Percentiles rank a stretch among this genome's conserved stretches.
Conservation (phyloP, 352 stramenopile genomes). For the Peronospora destructor region DNA sequence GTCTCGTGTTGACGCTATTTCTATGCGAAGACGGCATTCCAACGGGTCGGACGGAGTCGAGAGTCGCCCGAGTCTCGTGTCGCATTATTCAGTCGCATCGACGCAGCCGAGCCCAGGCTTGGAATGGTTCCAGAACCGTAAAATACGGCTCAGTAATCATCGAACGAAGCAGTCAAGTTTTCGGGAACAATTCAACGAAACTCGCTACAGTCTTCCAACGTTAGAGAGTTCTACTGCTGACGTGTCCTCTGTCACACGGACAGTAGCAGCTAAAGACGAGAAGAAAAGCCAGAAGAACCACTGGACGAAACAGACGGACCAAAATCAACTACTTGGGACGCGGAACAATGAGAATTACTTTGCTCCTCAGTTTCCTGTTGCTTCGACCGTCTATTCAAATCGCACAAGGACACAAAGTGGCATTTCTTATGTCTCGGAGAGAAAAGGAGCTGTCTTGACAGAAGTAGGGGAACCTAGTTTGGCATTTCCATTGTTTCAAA, state of each 20-base stretch:
- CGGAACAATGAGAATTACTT: conserved; percentile 29
- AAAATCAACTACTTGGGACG: background rate
- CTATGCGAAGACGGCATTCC: conserved; percentile 34
- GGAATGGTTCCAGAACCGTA: conserved; percentile 12
- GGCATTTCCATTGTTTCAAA: conserved; percentile 34
- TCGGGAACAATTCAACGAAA: conserved; percentile 45
- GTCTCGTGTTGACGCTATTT: conserved; percentile 46
- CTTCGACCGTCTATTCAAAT: conserved; percentile 19
- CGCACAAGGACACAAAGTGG: conserved; percentile 17
- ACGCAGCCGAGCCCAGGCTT: conserved; percentile 15
- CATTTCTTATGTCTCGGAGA: conserved; percentile 25
- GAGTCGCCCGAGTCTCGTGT: conserved; percentile 34
- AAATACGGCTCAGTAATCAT: too few species aligned
- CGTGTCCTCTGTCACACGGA: too few species aligned
- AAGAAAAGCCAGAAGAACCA: conserved; percentile 1
- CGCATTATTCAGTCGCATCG: conserved; percentile 34
- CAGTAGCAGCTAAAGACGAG: conserved; percentile 7
- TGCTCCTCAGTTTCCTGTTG: conserved; percentile 23
- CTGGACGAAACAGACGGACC: conserved; percentile 14
- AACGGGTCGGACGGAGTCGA: conserved; percentile 27
- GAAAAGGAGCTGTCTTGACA: conserved; percentile 47
- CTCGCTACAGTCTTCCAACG: conserved; percentile 46
- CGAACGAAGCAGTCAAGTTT: conserved; percentile 5
- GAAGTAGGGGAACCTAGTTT: conserved; percentile 47
- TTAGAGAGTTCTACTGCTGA: conserved; percentile 30